Base-by-base conservation (phyloP, 2,329 filamentous ascomycete genomes). In the Aspergillus novoparasiticus region DNA sequence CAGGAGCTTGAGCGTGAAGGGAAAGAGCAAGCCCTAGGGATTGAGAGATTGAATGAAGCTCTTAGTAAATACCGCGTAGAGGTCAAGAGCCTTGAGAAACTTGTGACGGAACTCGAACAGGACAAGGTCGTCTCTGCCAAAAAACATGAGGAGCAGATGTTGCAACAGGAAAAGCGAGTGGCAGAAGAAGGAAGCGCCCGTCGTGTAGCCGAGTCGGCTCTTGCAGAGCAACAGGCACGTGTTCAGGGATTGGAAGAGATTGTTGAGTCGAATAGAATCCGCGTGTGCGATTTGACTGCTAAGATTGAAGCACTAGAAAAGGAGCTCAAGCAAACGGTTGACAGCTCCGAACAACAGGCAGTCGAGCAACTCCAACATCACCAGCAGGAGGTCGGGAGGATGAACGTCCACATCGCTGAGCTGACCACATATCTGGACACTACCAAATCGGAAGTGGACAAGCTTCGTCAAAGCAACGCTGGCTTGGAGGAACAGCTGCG, bases 31-130 rank as follows among this genome's bases (percentile, higher is more conserved):
- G 75, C 74, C 19, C 66, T 78, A 34, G 78, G 81, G 58, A 80
- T 82, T 64, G 70, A 74, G 46, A 76, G 77, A 63, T 73, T 83
- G 30, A 79, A 77, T 26, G 69, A 71, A 34, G 79, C 81, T 12
- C 72, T 83, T 11, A 74, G 77, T 45, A 80, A 77, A 55, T 83
- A 83, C 64, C 77, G 76, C 30, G 65, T 73, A 28, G 82, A 83
- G 60, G 73, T 81, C 43, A 78, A 75, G 60, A 71, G 73, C 26
- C 72, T 83, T 3, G 81, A 84, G 68, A 62, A 69, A 10, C 71
- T 83, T 12, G 76, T 84, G 55, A 74, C 70, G 14, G 69, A 73
- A 36, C 67, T 82, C 26, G 82, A 84, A 63, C 69, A 73, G 10
- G 76, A 82, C 36, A 77, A 78, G 39, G 58, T 68, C 2, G 65